Evolutionary conservation across 768 basidiomycete genomes (phyloP).

Genomic region (Suillus bovinus): DNA sequence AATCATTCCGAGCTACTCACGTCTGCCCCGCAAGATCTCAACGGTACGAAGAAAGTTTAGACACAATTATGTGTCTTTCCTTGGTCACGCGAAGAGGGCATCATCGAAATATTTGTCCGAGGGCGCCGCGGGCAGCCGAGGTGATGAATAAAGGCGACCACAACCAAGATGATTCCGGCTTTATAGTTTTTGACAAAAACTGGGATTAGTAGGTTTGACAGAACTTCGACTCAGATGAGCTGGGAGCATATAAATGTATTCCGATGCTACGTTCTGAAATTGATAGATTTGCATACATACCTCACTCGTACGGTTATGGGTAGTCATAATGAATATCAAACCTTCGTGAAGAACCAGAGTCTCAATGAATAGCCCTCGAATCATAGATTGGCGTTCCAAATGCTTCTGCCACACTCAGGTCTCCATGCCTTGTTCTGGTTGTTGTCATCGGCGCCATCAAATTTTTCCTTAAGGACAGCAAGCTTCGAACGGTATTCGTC

Average conservation of each 20-base stretch:
- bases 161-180: not conserved
- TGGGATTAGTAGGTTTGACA: no score
- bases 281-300: not conserved
- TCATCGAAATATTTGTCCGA: not conserved
- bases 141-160: not conserved
- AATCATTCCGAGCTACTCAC: no score
- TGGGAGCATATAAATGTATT: not conserved
- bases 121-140: not conserved
- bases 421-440: not conserved
- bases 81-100: not conserved
- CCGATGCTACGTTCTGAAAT: not conserved
- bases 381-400: slow-evolving; percentile 62
- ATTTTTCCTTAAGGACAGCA: slow-evolving; percentile 63
- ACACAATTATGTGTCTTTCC: no score
- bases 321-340: not conserved
- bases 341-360: not conserved
- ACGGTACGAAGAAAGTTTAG: no score
- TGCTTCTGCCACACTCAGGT: slow-evolving; percentile 41
- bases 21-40: no score
- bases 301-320: not conserved
- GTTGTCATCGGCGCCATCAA: slow-evolving; percentile 34
- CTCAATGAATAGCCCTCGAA: not conserved
- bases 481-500: slow-evolving; percentile 90
- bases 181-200: no score
- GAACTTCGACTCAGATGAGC: no score